Conservation (phyloP, 352 stramenopile genomes). For the Phytophthora multivora region DNA sequence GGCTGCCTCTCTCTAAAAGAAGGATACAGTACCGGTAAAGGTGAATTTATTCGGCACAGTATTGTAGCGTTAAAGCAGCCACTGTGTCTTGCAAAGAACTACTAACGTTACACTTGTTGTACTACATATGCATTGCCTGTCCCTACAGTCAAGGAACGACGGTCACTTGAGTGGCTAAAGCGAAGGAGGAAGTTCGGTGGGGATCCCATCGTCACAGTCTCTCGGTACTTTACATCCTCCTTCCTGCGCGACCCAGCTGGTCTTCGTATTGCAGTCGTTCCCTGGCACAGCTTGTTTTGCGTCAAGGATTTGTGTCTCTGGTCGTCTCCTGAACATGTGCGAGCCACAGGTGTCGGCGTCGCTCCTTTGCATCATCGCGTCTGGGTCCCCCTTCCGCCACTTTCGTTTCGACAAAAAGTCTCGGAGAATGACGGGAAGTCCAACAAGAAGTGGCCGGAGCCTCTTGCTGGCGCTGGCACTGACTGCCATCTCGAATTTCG, state of each 20-base stretch:
- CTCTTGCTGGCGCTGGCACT: slow-evolving; percentile 13
- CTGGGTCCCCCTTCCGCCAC: background rate
- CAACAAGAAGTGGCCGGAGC: background rate
- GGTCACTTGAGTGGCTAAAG: background rate
- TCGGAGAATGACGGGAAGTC: slow-evolving; percentile 17
- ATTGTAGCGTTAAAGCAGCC: background rate
- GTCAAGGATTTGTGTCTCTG: slow-evolving; percentile 26
- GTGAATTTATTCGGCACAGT: slow-evolving; percentile 20
- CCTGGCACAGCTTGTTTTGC: slow-evolving; percentile 23
- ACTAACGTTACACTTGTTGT: no score
- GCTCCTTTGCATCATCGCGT: slow-evolving; percentile 23
- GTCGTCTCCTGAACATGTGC: background rate
- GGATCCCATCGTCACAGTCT: slow-evolving; percentile 10
- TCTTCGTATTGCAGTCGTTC: slow-evolving; percentile 16
- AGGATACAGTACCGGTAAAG: no score
- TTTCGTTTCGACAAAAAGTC: slow-evolving; percentile 12
- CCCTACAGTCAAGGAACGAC: background rate
- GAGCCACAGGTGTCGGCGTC: slow-evolving; percentile 1
- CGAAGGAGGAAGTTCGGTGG: no score
- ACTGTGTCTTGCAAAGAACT: no score
- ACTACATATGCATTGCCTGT: no score
- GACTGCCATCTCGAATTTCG: slow-evolving; percentile 2
- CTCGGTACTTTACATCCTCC: slow-evolving; percentile 19
- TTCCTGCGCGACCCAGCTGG: slow-evolving; percentile 15
- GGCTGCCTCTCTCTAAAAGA: slow-evolving; percentile 19